Base-by-base conservation (phyloP, 2,329 filamentous ascomycete genomes). In the Trichoderma atrobrunneum region DNA sequence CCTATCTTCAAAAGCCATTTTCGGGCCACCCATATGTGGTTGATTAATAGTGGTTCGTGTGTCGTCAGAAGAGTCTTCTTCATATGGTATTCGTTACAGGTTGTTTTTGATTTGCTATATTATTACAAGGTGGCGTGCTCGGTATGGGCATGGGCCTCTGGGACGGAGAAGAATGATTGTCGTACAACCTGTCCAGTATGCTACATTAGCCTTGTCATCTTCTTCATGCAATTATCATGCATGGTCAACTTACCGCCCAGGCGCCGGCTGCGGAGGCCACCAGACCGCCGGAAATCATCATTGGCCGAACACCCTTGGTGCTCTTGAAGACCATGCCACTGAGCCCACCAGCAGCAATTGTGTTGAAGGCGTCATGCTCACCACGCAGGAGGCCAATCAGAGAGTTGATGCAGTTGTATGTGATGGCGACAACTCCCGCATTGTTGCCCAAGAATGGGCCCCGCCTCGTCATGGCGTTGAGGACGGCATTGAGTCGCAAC, bases 271-370 rank as follows among this genome's bases (percentile, higher is more conserved):
- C 87, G 56, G 90, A 89, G 68, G 92, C 96, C 72, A 98, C 95
- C 76, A 99, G 91, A 77, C 91, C 93, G 74, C 94, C 93, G 43
- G 95, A 97, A 78, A 98, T 96, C 85, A 96, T 87, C 95, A 98
- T 98, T 39, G 94, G 95, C 82, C 93, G 89, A 74, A 96, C 75
- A 7, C 96, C 96, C 78, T 93, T 89, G 63, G 97, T 98, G 82
- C 95, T 97, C 88, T 98, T 98, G 85, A 99, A 99, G 16, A 99
- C 81, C 88, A 95, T 95, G 72, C 96, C 96, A 79, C 94, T 97
- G 77, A 99, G 81, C 1, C 87, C 92, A 75, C 97, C 96, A 6
- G 96, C 95, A 24, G 89, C 83, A 69, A 99, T 89, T 74, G 94
- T 96, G 85, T 99, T 99, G 72, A 91, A 89, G 3, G 94, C 89